phyloP scores from a whole-genome alignment of 2,329 filamentous ascomycete species.

The Akanthomyces dipterigenus region DNA sequence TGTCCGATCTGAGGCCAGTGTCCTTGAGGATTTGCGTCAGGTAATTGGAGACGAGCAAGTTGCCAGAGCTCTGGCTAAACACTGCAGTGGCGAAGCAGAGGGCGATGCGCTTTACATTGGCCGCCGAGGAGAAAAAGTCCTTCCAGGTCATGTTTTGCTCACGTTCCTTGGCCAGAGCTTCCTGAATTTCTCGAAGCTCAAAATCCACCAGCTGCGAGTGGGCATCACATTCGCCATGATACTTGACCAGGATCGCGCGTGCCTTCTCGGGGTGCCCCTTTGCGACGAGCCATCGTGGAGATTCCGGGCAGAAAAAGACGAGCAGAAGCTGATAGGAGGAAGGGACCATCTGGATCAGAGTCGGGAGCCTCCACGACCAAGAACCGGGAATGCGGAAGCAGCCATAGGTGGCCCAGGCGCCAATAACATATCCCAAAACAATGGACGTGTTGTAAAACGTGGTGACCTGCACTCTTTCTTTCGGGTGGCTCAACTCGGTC shows the following conservation, averaged over 20 bases:
- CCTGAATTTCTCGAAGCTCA: slow-evolving; percentile 43
- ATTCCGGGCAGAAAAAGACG: slow-evolving; percentile 49
- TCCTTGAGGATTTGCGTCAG: slow-evolving; percentile 32
- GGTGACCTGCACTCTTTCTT: slow-evolving; percentile 31
- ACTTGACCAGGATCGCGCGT: slow-evolving; percentile 42
- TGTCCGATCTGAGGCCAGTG: slow-evolving; percentile 29
- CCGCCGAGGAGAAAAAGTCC: slow-evolving; percentile 31
- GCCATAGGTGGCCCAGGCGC: slow-evolving; percentile 31
- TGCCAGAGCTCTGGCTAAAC: slow-evolving; percentile 35
- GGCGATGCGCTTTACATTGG: slow-evolving; percentile 33
- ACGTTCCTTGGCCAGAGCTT: slow-evolving; percentile 36
- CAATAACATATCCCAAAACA: slow-evolving; percentile 32
- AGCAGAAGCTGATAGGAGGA: slow-evolving; percentile 35
- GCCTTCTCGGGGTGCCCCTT: slow-evolving; percentile 45
- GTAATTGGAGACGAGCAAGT: slow-evolving; percentile 36
- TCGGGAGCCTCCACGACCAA: slow-evolving; percentile 48
- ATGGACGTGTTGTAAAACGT: slow-evolving; percentile 36
- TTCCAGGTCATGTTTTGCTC: slow-evolving; percentile 37
- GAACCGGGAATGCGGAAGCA: slow-evolving; percentile 19
- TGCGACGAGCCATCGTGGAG: slow-evolving; percentile 51
- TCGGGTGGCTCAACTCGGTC: slow-evolving; percentile 35
- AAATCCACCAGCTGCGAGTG: slow-evolving; percentile 38
- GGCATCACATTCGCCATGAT: slow-evolving; percentile 41
- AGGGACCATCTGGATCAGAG: slow-evolving; percentile 44
- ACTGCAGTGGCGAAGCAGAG: slow-evolving; percentile 34